Conservation (phyloP, 1,284 basidiomycete species). For the Trametes pubescens region DNA sequence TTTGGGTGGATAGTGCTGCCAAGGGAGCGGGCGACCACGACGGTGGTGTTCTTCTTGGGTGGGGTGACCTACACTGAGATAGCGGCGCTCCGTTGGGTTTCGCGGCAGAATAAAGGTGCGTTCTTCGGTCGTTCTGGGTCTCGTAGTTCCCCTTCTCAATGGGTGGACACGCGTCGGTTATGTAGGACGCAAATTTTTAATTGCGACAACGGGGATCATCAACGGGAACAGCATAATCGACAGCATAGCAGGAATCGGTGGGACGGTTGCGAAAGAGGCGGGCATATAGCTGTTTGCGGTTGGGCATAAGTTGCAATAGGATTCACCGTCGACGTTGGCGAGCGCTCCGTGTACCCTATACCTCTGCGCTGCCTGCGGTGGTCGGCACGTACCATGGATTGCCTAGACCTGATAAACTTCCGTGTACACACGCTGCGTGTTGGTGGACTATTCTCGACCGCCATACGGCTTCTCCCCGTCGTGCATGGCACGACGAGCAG, state of each 20-base stretch:
- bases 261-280: constrained; percentile 43
- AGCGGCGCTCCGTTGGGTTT: constrained; percentile 92
- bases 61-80: constrained; percentile 99
- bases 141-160: background rate
- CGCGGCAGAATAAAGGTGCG: constrained; percentile 80
- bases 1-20: constrained; percentile 49
- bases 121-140: constrained; percentile 17
- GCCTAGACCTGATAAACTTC: constrained; percentile 1
- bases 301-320: constrained; percentile 5
- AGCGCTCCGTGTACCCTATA: constrained; percentile 25
- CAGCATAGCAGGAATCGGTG: constrained; percentile 62
- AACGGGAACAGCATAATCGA: constrained; percentile 80
- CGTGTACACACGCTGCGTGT: constrained; percentile 13
- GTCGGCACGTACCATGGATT: constrained; percentile 3
- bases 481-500: constrained; percentile 15
- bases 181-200: constrained; percentile 82
- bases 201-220: constrained; percentile 90
- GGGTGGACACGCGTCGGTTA: background rate
- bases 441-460: constrained; percentile 18
- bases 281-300: constrained; percentile 36
- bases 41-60: constrained; percentile 97
- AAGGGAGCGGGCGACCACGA: constrained; percentile 72
- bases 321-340: background rate
- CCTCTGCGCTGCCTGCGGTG: background rate
- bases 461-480: constrained; percentile 2